A percentile compares a stretch with the other conserved stretches of the same genome.
phyloP scores from a whole-genome alignment of 805 yeast species.

The Starmerella scarabaei region DNA sequence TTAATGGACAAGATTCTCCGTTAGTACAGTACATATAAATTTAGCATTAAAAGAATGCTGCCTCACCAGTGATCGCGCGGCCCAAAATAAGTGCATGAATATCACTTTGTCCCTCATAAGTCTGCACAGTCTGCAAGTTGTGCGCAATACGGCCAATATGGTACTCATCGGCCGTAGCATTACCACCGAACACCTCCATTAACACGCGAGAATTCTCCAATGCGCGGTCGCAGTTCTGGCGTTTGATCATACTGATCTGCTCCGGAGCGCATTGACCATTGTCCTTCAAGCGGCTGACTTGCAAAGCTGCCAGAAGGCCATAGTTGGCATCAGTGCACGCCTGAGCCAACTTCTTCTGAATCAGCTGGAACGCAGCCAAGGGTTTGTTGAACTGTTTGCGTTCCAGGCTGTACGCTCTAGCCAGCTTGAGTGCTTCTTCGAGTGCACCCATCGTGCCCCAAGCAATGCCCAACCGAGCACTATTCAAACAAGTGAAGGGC shows the following conservation, averaged over 20 bases:
- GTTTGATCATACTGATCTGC: conserved; percentile 33
- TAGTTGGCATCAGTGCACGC: conserved; percentile 32
- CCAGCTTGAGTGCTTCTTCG: conserved; percentile 29
- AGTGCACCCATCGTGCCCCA: conserved; percentile 37
- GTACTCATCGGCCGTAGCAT: conserved; percentile 34
- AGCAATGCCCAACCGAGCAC: conserved; percentile 34
- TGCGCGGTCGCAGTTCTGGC: conserved; percentile 34
- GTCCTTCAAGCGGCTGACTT: conserved; percentile 33
- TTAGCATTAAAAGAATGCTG: conserved; percentile 24
- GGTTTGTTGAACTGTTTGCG: conserved; percentile 32
- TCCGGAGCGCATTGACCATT: conserved; percentile 30
- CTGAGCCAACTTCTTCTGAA: conserved; percentile 33
- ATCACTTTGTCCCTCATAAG: conserved; percentile 37
- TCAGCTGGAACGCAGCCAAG: conserved; percentile 31
- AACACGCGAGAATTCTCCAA: conserved; percentile 28
- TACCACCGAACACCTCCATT: conserved; percentile 37
- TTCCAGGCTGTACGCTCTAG: conserved; percentile 31
- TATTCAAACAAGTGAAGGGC: conserved; percentile 34
- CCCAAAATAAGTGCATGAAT: conserved; percentile 34
- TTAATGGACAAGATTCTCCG: too few relatives aligned
- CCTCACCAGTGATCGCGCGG: conserved; percentile 32
- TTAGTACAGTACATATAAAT: background rate
- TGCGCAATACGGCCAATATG: conserved; percentile 33
- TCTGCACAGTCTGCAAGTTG: conserved; percentile 34
- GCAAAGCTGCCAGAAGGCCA: conserved; percentile 31